phyloP scores from a whole-genome alignment of 2,329 filamentous ascomycete species.

The Cordyceps cateniannulata region DNA sequence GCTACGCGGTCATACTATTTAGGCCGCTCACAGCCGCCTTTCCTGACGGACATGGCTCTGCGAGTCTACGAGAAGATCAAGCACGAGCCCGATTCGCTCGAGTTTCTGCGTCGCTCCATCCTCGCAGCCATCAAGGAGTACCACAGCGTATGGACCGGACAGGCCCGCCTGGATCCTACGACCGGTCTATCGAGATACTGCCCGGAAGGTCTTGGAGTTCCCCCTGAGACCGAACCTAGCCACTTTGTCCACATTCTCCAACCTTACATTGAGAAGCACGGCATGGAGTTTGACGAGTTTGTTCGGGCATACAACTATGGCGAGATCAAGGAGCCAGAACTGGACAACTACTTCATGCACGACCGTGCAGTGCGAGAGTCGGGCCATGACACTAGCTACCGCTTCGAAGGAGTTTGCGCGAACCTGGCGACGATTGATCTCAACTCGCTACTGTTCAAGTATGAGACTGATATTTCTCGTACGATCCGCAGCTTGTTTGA shows the following conservation, averaged over 20 bases:
- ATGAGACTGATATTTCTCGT: slow-evolving; percentile 86
- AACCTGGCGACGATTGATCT: slow-evolving; percentile 90
- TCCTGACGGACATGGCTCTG: slow-evolving; percentile 94
- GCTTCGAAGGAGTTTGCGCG: slow-evolving; percentile 79
- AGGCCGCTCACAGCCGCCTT: slow-evolving; percentile 87
- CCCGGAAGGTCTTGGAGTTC: slow-evolving; percentile 76
- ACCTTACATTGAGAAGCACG: slow-evolving; percentile 78
- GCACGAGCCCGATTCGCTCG: slow-evolving; percentile 69
- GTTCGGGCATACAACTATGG: slow-evolving; percentile 81
- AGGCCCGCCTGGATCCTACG: slow-evolving; percentile 69
- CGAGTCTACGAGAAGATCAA: slow-evolving; percentile 92
- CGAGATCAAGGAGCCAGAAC: slow-evolving; percentile 70
- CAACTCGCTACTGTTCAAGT: slow-evolving; percentile 94
- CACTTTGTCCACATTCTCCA: slow-evolving; percentile 80
- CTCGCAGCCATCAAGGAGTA: slow-evolving; percentile 97
- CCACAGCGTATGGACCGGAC: slow-evolving; percentile 76
- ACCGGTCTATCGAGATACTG: slow-evolving; percentile 81
- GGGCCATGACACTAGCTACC: slow-evolving; percentile 93
- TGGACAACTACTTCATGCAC: slow-evolving; percentile 94
- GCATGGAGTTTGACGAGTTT: slow-evolving; percentile 76
- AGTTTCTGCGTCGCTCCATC: slow-evolving; percentile 74
- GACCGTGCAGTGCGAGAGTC: slow-evolving; percentile 94
- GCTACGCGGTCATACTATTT: slow-evolving; percentile 96
- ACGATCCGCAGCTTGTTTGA: slow-evolving; percentile 79
- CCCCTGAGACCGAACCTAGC: slow-evolving; percentile 81